Evolutionary conservation across 805 yeast genomes (phyloP).

Genomic region (Lipomyces kockii): DNA sequence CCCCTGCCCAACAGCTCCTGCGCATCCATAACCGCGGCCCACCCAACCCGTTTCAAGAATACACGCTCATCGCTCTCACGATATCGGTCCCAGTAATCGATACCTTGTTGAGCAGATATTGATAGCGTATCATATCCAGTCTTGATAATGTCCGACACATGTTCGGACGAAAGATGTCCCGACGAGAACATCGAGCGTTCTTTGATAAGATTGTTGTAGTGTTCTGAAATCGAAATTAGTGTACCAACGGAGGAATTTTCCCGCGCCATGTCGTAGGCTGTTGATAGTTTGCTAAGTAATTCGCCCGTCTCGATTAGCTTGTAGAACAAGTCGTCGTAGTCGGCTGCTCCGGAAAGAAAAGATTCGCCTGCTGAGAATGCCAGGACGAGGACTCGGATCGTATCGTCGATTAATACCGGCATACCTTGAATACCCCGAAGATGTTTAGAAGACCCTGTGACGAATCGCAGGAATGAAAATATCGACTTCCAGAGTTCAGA

Average conservation of each 20-base stretch:
- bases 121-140: constrained; percentile 42
- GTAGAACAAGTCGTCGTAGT: constrained; percentile 45
- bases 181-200: constrained; percentile 23
- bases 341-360: constrained; percentile 42
- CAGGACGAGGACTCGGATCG: constrained; percentile 38
- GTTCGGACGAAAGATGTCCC: constrained; percentile 38
- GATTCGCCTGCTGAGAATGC: constrained; percentile 44
- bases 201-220: constrained; percentile 32
- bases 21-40: constrained; percentile 29
- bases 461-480: constrained; percentile 41
- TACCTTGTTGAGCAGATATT: constrained; percentile 36
- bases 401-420: constrained; percentile 36
- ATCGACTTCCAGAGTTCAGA: constrained; percentile 47
- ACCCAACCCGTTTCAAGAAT: constrained; percentile 26
- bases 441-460: constrained; percentile 22
- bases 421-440: constrained; percentile 13
- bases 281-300: constrained; percentile 37
- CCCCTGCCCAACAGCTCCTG: constrained; percentile 19
- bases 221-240: constrained; percentile 31
- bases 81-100: constrained; percentile 34
- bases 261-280: constrained; percentile 28
- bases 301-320: constrained; percentile 41
- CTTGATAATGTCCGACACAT: constrained; percentile 41
- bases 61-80: constrained; percentile 36
- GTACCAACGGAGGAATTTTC: constrained; percentile 28